Conservation (phyloP, 768 basidiomycete genomes). For the Rubroboletus pulcherrimus region DNA sequence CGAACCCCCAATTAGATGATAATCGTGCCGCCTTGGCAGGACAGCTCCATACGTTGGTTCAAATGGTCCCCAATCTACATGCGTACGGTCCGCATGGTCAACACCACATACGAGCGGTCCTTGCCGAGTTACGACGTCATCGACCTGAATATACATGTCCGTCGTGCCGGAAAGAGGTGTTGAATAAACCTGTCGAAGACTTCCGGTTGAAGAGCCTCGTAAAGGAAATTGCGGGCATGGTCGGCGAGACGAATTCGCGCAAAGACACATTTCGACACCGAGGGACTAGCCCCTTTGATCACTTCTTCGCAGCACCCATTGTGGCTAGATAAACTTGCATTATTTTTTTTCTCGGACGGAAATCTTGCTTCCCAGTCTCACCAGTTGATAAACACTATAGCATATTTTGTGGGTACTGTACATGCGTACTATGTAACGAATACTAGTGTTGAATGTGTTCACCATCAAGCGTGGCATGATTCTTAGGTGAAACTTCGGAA, state of each 20-base stretch:
- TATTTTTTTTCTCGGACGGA: background rate
- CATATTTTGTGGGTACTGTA: background rate
- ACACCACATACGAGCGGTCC: conserved; percentile 16
- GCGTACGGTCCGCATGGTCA: conserved; percentile 14
- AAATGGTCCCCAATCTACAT: conserved; percentile 22
- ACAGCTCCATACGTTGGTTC: conserved; percentile 19
- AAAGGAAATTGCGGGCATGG: conserved; percentile 43
- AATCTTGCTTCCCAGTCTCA: background rate
- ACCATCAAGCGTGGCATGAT: background rate
- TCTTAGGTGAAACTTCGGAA: background rate
- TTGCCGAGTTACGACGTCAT: conserved; percentile 24
- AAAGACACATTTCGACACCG: background rate
- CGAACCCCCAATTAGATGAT: conserved; percentile 43
- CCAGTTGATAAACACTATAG: background rate
- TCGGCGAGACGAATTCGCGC: conserved; percentile 45
- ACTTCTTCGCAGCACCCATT: conserved; percentile 37
- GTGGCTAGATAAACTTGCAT: background rate
- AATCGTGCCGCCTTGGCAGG: conserved; percentile 22
- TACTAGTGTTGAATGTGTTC: background rate
- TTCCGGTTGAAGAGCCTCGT: conserved; percentile 60
- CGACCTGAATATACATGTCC: conserved; percentile 64
- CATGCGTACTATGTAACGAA: background rate
- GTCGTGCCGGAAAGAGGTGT: conserved; percentile 52
- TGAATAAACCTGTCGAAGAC: conserved; percentile 52
- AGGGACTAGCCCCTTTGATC: conserved; percentile 40